Evolutionary conservation across 1,139 yeast species (phyloP), one percentile per base, ranked within the genome.

Genomic region (Taphrina deformans): DNA sequence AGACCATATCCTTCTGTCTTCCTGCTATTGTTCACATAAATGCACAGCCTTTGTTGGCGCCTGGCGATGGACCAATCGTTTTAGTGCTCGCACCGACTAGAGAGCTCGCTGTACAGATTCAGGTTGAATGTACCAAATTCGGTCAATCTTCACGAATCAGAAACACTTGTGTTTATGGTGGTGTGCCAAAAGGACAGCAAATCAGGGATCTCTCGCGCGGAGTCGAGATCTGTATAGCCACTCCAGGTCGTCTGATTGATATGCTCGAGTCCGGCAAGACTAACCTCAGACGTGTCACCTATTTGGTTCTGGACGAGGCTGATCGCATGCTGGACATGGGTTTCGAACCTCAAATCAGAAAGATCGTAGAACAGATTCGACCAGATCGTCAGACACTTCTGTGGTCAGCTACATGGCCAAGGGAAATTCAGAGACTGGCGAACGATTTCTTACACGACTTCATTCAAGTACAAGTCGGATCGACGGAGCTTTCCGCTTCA

Each of bases 381-480:
- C 97, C 97, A 69, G 97, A 91, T 77, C 88, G 97, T 80, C 99
- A 93, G 82, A 93, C 99, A 68, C 84, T 93, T 75, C 89, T 93
- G 97, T 93, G 98, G 98, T 91, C 98, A 70, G 99, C 99, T 72
- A 93, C 99, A 66, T 93, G 99, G 99, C 99, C 99, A 75, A 91
- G 91, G 83, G 96, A 90, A 78, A 98, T 93, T 70, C 96, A 92
- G 82, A 82, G 85, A 72, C 83, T 93, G 75, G 95, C 98, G 71
- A 83, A 87, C 74, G 99, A 93, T 78, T 93, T 90, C 79, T 83
- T 92, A 77, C 80, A 84, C 69, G 97, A 93, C 76, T 96, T 93
- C 74, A 92, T 93, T 75, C 99, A 93, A 81, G 99, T 93, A 71
- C 92, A 89, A 73, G 81, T 93, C 77, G 99, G 99, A 76, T 93